phyloP scores from a whole-genome alignment of 2,329 filamentous ascomycete species.

The Ophiostoma piceae region DNA sequence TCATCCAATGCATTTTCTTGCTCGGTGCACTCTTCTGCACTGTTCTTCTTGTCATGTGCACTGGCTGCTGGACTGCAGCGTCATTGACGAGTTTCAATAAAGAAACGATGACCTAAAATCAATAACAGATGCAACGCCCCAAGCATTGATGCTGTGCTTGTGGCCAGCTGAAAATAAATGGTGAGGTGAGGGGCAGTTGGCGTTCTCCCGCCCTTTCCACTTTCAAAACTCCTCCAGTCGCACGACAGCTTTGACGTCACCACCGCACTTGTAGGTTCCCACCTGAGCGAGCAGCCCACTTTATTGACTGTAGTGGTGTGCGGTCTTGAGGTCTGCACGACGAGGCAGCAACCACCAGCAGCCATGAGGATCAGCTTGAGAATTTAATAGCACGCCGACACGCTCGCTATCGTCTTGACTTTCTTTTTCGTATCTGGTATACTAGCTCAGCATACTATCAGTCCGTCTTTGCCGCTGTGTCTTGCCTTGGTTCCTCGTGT shows the following conservation, averaged over 20 bases:
- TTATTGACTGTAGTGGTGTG: background rate
- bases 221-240: background rate
- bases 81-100: background rate
- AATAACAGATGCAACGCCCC: background rate
- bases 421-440: background rate
- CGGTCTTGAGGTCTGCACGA: background rate
- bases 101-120: background rate
- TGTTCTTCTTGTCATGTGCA: background rate
- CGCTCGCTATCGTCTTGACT: background rate
- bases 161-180: conserved; percentile 5
- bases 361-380: background rate
- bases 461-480: conserved; percentile 9
- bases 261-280: background rate
- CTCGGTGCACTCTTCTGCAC: background rate
- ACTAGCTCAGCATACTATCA: background rate
- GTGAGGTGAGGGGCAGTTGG: background rate
- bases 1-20: background rate
- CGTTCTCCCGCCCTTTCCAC: background rate
- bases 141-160: background rate
- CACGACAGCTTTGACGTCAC: conserved; percentile 18
- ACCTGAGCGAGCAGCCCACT: conserved; percentile 14
- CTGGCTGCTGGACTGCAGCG: background rate
- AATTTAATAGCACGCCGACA: background rate
- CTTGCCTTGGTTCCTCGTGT: conserved; percentile 1
- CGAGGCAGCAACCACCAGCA: background rate